Conservation (phyloP, 305 asterid species). For the Fraxinus floribunda region DNA sequence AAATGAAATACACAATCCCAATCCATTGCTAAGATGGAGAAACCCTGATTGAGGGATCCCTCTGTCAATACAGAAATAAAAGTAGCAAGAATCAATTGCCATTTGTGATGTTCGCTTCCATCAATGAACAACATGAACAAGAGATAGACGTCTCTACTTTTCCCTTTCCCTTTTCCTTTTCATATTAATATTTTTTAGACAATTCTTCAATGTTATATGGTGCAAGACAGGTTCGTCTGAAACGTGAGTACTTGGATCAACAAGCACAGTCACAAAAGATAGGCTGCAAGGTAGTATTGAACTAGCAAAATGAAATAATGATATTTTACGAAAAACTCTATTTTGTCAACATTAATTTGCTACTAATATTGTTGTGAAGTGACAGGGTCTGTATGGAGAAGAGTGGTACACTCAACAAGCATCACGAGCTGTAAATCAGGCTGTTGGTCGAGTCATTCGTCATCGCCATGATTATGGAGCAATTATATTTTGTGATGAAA, state of each 20-base stretch:
- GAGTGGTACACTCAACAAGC: conserved; percentile 99
- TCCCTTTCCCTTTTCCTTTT: background rate
- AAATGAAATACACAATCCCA: background rate
- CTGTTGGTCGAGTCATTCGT: conserved; percentile 98
- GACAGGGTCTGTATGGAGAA: conserved; percentile 85
- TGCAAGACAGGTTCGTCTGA: conserved; percentile 79
- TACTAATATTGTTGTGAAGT: conserved; percentile 22
- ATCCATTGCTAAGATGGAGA: background rate
- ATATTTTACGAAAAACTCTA: conserved; percentile 10
- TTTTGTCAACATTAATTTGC: conserved; percentile 15
- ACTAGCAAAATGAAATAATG: conserved; percentile 18
- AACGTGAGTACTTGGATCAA: conserved; percentile 93
- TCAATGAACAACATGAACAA: background rate
- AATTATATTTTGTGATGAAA: conserved; percentile 91
- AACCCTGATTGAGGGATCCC: background rate
- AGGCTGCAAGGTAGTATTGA: conserved; percentile 55
- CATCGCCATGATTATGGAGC: conserved; percentile 98
- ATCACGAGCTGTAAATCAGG: conserved; percentile 94
- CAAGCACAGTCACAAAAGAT: conserved; percentile 44
- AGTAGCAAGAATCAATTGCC: background rate
- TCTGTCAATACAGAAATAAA: background rate
- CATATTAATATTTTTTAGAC: conserved; percentile 3
- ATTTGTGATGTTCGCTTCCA: background rate
- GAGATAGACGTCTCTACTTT: background rate
- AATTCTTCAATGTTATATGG: conserved; percentile 24